These are phyloP conservation scores for Hansenula lynferdii DNA, from an alignment of 1,139 yeast genomes.

Conservation along the genomic window DNA sequence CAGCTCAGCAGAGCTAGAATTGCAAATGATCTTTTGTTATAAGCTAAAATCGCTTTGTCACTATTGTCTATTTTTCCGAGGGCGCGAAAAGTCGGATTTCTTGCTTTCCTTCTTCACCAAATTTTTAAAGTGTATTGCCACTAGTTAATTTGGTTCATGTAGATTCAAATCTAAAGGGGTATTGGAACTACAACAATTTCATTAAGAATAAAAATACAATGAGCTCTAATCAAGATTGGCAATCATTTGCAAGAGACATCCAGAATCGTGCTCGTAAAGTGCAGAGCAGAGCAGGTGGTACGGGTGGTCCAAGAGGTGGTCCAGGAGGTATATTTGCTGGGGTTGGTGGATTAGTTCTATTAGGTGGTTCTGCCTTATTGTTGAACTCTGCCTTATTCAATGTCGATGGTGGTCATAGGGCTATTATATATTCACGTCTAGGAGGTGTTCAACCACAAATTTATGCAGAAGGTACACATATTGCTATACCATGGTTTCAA, in stretches of 20 bases:
- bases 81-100: background rate
- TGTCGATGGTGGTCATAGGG: slow-evolving; percentile 99
- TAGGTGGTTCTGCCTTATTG: slow-evolving; percentile 68
- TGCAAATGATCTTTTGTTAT: too few species aligned
- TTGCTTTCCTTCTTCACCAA: background rate
- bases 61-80: background rate
- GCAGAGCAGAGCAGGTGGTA: slow-evolving; percentile 32
- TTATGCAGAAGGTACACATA: slow-evolving; percentile 92
- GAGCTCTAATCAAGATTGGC: slow-evolving; percentile 54
- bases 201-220: too few species aligned
- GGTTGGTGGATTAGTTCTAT: slow-evolving; percentile 64
- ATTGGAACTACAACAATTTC: too few species aligned
- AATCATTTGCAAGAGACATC: slow-evolving; percentile 57
- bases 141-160: too few species aligned
- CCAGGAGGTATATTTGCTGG: slow-evolving; percentile 71
- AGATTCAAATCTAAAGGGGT: too few species aligned
- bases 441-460: slow-evolving; percentile 85
- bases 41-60: too few species aligned
- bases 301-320: slow-evolving; percentile 28
- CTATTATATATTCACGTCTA: slow-evolving; percentile 84
- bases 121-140: background rate
- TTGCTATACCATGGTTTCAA: slow-evolving; percentile 92
- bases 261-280: slow-evolving; percentile 60
- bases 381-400: slow-evolving; percentile 80
- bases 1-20: too few species aligned